These are phyloP conservation scores for Phaeosphaeria sp. DNA, from an alignment of 2,329 filamentous ascomycete species.

Conservation along the genomic window DNA sequence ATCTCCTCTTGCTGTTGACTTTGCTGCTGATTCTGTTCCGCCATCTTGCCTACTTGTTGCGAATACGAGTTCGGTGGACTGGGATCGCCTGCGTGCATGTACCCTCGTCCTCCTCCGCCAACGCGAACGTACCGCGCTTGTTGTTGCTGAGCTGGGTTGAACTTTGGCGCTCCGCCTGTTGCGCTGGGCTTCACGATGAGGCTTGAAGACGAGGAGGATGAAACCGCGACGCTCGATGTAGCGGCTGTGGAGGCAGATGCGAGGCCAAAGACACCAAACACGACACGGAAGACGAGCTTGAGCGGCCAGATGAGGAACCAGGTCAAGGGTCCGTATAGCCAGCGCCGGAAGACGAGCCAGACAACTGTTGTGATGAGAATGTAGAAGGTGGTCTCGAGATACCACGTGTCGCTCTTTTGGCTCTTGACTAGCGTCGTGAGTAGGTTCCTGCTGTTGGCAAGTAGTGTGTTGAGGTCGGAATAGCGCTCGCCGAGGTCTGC, in stretches of 20 bases:
- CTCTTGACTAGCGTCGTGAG: slow-evolving; percentile 81
- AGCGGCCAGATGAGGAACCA: slow-evolving; percentile 87
- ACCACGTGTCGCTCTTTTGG: slow-evolving; percentile 98
- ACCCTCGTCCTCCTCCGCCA: slow-evolving; percentile 59
- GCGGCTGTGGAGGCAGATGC: slow-evolving; percentile 43
- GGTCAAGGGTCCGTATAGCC: slow-evolving; percentile 88
- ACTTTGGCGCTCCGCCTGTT: slow-evolving; percentile 43
- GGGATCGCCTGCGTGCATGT: slow-evolving; percentile 50
- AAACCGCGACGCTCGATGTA: slow-evolving; percentile 22
- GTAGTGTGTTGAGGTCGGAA: slow-evolving; percentile 75
- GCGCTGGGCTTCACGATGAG: slow-evolving; percentile 57
- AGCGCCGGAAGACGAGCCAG: slow-evolving; percentile 85
- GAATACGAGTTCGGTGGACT: slow-evolving; percentile 45
- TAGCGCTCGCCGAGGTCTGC: slow-evolving; percentile 82
- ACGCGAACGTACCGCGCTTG: slow-evolving; percentile 49
- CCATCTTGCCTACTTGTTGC: slow-evolving; percentile 38
- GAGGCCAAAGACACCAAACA: slow-evolving; percentile 64
- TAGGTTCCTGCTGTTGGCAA: slow-evolving; percentile 76
- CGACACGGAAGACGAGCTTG: slow-evolving; percentile 68
- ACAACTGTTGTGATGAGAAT: slow-evolving; percentile 76
- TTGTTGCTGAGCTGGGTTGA: slow-evolving; percentile 32
- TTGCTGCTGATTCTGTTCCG: slow-evolving; percentile 31
- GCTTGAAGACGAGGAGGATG: slow-evolving; percentile 34
- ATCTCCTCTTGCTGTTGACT: slow-evolving; percentile 27
- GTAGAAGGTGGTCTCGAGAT: slow-evolving; percentile 88